A percentile compares a stretch with the other conserved stretches of the same genome.
Evolutionary conservation across 805 yeast genomes (phyloP).

Genomic region (Dipodascopsis uninucleata): DNA sequence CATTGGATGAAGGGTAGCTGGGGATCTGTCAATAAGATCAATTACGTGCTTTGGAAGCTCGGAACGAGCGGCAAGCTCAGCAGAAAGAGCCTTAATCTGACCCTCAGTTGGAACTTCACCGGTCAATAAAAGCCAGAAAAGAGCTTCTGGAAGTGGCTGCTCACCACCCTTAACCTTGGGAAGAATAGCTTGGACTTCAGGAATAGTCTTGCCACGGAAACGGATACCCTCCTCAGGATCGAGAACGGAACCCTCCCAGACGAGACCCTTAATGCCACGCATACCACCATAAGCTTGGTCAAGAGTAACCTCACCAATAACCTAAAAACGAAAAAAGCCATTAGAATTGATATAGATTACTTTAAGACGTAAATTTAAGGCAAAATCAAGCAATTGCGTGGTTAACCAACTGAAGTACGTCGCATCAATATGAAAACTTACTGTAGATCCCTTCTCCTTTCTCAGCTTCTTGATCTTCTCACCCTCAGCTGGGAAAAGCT

Average conservation of each 20-base stretch:
- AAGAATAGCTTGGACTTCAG: constrained; percentile 67
- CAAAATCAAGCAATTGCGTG: too few relatives aligned
- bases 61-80: constrained; percentile 75
- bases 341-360: too few relatives aligned
- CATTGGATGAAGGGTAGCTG: constrained; percentile 80
- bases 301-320: constrained; percentile 66
- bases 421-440: constrained; percentile 37
- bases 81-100: constrained; percentile 67
- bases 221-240: constrained; percentile 84
- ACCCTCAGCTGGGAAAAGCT: constrained; percentile 83
- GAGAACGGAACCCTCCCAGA: constrained; percentile 85
- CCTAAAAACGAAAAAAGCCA: too few relatives aligned
- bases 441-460: constrained; percentile 78
- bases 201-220: constrained; percentile 80
- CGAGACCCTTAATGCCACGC: constrained; percentile 82
- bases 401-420: not conserved
- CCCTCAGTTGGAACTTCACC: constrained; percentile 76
- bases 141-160: constrained; percentile 68
- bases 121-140: constrained; percentile 77
- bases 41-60: constrained; percentile 74
- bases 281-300: constrained; percentile 89
- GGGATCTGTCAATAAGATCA: constrained; percentile 68
- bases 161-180: constrained; percentile 68
- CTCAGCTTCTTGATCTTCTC: constrained; percentile 87
- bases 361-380: too few relatives aligned